Evolutionary conservation across 2,329 filamentous ascomycete genomes (phyloP).

Genomic region (Cytospora mali): DNA sequence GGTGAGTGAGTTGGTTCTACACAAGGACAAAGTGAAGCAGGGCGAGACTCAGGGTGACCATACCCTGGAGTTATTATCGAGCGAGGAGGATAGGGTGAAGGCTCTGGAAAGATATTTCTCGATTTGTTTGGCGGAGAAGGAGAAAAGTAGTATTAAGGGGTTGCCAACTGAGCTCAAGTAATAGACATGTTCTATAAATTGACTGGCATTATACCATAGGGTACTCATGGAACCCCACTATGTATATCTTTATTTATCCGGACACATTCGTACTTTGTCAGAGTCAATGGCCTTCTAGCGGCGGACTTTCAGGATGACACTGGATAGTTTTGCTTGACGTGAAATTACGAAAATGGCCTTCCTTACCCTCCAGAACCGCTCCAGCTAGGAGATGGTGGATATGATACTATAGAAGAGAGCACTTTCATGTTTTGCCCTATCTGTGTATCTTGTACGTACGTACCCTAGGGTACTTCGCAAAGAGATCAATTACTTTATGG

Average conservation of each 20-base stretch:
- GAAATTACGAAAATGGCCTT: no score
- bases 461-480: no score
- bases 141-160: constrained; percentile 52
- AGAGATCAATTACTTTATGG: no score
- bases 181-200: neutral
- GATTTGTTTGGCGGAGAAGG: constrained; percentile 49
- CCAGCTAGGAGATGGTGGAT: no score
- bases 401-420: no score
- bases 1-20: constrained; percentile 47
- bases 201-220: neutral
- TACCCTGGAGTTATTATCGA: constrained; percentile 46
- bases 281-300: no score
- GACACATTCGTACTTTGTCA: no score
- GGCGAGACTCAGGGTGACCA: constrained; percentile 43
- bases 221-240: neutral
- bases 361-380: no score
- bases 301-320: no score
- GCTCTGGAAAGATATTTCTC: constrained; percentile 54
- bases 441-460: no score
- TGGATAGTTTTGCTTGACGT: no score
- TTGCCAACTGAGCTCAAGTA: constrained; percentile 34
- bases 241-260: neutral
- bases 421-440: no score
- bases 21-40: constrained; percentile 48
- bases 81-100: constrained; percentile 51